Conservation (phyloP, 495 filamentous ascomycete species). For the Apodospora peruviana region DNA sequence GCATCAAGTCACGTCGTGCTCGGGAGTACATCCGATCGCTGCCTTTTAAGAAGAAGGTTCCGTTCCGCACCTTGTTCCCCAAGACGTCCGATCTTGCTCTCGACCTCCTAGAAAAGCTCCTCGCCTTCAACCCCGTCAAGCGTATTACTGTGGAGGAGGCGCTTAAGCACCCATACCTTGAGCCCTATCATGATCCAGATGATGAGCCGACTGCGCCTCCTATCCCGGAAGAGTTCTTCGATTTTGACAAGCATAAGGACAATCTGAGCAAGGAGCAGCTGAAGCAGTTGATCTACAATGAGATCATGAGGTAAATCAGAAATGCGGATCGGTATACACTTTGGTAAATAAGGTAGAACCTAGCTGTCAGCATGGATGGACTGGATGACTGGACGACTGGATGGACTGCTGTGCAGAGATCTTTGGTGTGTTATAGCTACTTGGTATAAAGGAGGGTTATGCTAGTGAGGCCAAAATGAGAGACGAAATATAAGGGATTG, state of each 20-base stretch:
- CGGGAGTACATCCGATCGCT: slow-evolving; percentile 98
- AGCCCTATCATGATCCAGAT: slow-evolving; percentile 98
- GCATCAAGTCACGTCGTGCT: slow-evolving; percentile 96
- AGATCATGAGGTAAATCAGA: slow-evolving; percentile 96
- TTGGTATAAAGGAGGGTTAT: no score
- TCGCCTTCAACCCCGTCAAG: slow-evolving; percentile 98
- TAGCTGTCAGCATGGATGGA: no score
- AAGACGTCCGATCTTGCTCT: slow-evolving; percentile 92
- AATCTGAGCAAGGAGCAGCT: slow-evolving; percentile 96
- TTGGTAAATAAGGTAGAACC: no score
- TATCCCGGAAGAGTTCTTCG: slow-evolving; percentile 98
- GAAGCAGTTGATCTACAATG: slow-evolving; percentile 93
- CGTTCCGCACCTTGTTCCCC: slow-evolving; percentile 94
- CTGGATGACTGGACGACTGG: no score
- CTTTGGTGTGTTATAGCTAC: no score
- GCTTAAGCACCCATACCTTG: slow-evolving; percentile 93
- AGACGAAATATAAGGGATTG: no score
- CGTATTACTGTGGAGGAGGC: slow-evolving; percentile 97
- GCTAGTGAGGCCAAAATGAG: no score
- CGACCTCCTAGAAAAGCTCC: slow-evolving; percentile 88
- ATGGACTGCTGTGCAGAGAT: no score
- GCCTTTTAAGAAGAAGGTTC: slow-evolving; percentile 99
- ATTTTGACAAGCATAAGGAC: slow-evolving; percentile 99
- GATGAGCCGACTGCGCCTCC: slow-evolving; percentile 96
- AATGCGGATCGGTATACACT: no score